A percentile compares a stretch with the other conserved stretches of the same genome.
These are phyloP conservation scores for Durusdinium trenchii DNA, from an alignment of 73 alveolate species.

Conservation along the genomic window DNA sequence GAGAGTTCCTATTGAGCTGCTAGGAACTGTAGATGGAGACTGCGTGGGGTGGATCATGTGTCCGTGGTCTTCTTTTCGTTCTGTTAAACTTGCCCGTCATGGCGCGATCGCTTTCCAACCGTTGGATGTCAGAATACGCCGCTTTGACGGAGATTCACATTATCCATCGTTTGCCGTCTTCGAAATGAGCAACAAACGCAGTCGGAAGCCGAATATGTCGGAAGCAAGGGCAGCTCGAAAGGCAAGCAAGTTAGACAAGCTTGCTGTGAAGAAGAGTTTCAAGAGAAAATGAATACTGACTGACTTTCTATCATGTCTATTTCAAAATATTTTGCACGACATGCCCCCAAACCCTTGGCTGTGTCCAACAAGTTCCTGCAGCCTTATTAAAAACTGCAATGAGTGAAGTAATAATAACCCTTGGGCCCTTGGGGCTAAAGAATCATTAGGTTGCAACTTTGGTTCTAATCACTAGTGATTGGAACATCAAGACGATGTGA, in stretches of 20 bases:
- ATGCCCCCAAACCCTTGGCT: no score
- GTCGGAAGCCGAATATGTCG: neutral
- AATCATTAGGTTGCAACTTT: no score
- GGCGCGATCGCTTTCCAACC: neutral
- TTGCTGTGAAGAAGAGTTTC: neutral
- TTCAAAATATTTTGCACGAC: no score
- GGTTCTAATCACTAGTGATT: no score
- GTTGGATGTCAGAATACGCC: neutral
- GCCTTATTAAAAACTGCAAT: no score
- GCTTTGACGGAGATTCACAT: neutral
- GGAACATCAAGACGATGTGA: no score
- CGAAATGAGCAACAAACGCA: neutral
- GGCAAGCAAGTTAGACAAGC: neutral
- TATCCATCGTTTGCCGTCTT: neutral
- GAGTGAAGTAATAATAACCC: no score
- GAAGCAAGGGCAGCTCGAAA: neutral
- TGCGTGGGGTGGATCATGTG: slow-evolving; percentile 11
- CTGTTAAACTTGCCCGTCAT: neutral
- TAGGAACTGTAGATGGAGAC: neutral
- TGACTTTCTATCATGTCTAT: no score
- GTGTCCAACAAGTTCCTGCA: no score
- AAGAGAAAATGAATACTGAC: no score
- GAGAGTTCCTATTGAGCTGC: neutral
- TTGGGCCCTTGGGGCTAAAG: no score
- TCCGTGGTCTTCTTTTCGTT: neutral